These are phyloP conservation scores for Botryococcus braunii DNA, from an alignment of 163 green algal genomes.

Conservation along the genomic window DNA sequence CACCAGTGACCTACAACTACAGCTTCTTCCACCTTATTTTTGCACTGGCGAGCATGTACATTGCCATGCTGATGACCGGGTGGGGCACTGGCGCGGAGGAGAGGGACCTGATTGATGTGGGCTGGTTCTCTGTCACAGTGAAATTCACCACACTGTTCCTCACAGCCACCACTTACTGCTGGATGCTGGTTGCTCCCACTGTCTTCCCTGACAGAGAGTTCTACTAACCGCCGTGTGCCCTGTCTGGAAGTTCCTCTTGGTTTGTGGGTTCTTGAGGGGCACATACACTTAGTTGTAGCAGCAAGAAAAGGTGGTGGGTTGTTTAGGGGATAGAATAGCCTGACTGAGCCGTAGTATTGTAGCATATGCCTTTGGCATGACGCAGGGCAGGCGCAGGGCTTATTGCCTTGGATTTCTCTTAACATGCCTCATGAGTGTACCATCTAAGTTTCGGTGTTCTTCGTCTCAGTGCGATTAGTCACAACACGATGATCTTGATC, in stretches of 20 bases:
- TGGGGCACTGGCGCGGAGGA: constrained; percentile 41
- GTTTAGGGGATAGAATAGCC: no score
- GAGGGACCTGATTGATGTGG: constrained; percentile 81
- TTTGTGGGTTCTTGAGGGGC: no score
- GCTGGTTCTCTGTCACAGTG: constrained; percentile 90
- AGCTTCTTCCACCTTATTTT: constrained; percentile 98
- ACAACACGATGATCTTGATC: no score
- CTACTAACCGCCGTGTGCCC: not conserved
- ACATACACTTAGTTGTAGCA: no score
- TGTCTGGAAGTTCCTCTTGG: not conserved
- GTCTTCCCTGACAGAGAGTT: constrained; percentile 88
- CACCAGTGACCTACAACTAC: constrained; percentile 91
- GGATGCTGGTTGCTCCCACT: constrained; percentile 83
- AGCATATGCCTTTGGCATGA: no score
- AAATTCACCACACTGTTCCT: constrained; percentile 76
- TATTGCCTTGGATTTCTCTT: no score
- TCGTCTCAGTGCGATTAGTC: no score
- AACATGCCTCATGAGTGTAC: no score
- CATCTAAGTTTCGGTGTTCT: no score
- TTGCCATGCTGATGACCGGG: constrained; percentile 95
- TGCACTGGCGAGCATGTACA: constrained; percentile 89
- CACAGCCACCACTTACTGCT: constrained; percentile 78
- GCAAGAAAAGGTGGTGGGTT: no score
- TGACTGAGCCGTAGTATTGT: no score
- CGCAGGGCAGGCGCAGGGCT: no score